These are phyloP conservation scores for Effrenium voratum DNA, from an alignment of 73 alveolate genomes.

Conservation along the genomic window DNA sequence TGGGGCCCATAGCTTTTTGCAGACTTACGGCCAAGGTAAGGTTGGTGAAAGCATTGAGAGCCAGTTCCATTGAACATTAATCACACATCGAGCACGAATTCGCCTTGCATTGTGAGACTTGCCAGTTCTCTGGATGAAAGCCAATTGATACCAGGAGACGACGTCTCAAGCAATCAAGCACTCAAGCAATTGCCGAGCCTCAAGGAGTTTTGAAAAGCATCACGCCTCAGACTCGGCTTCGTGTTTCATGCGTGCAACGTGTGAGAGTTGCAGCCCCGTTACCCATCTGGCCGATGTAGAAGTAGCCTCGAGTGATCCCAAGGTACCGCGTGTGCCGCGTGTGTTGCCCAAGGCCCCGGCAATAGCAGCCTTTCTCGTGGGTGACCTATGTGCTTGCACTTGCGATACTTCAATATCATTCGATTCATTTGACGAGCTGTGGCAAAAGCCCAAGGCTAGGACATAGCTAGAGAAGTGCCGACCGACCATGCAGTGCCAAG, in stretches of 20 bases:
- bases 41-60: no score
- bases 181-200: no score
- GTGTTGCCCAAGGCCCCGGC: neutral
- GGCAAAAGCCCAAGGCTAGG: neutral
- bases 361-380: slow-evolving; percentile 75
- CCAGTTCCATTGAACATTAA: no score
- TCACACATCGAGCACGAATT: no score
- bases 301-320: neutral
- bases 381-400: slow-evolving; percentile 2
- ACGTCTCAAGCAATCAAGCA: no score
- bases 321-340: neutral
- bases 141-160: no score
- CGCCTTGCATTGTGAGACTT: no score
- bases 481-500: slow-evolving; percentile 85
- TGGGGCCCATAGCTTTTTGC: no score
- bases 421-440: neutral
- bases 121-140: no score
- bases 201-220: slow-evolving; percentile 88
- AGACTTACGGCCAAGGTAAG: no score
- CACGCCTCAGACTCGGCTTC: neutral
- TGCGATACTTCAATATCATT: neutral
- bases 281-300: slow-evolving; percentile 88
- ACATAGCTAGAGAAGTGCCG: slow-evolving; percentile 87
- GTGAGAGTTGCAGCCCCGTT: neutral
- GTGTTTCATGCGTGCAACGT: neutral